Evolutionary conservation across 1,139 yeast genomes (phyloP), one percentile per base, ranked within the genome.

Genomic region (Magnusiomyces ingens): DNA sequence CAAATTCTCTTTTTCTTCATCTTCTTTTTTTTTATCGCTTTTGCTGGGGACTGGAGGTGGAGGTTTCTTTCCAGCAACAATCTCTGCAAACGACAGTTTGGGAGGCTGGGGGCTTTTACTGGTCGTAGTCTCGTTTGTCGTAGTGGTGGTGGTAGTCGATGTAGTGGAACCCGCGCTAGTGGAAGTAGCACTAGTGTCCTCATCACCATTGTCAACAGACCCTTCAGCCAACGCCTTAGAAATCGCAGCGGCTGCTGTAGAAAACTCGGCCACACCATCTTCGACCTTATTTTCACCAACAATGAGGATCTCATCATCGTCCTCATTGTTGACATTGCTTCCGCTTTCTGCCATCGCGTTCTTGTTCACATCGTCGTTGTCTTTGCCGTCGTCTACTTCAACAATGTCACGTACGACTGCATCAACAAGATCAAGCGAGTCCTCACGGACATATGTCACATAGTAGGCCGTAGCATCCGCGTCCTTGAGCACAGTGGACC

Each of bases 401-500:
- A 22, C 50, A 29, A 57, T 29, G 29, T 62, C 59, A 10, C 66
- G 55, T 10, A 61, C 61, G 29, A 65, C 60, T 1, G 95, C 91
- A 57, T 87, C 85, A 22, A 88, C 79, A 58, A 78, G 74, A 8
- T 71, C 64, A 56, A 77, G 80, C 57, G 81, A 71, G 21, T 80
- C 85, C 51, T 84, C 84, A 61, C 82, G 81, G 29, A 87, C 87
- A 65, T 87, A 91, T 0, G 88, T 96, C 52, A 93, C 75, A 68
- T 87, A 91, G 64, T 91, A 91, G 1, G 99, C 97, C 1, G 98
- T 93, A 0, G 97, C 96, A 0, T 90, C 84, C 65, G 87, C 88
- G 0, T 80, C 82, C 52, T 81, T 84, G 41, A 58, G 60, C 18
- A 57, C 62, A 15, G 59, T 58, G n/a, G 40, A 12, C 32, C 32